A percentile compares a stretch with the other conserved stretches of the same genome.
phyloP scores from a whole-genome alignment of 2,329 filamentous ascomycete genomes.

The Saccharata proteae region DNA sequence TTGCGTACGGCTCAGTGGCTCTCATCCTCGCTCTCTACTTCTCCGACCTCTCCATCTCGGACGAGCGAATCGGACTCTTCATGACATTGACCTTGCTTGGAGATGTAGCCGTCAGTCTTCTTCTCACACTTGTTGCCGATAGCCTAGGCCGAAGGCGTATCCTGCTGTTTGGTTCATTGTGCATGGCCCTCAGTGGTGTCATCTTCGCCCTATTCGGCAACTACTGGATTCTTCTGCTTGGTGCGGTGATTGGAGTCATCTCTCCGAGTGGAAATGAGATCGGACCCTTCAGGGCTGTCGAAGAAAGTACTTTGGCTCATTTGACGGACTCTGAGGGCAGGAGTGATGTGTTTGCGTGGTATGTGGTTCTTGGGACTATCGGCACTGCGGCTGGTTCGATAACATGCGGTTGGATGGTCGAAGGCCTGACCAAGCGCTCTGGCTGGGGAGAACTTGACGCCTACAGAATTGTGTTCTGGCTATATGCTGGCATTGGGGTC shows the following conservation, averaged over 20 bases:
- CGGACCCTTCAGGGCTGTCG: constrained; percentile 28
- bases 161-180: constrained; percentile 20
- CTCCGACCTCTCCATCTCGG: constrained; percentile 21
- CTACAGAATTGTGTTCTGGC: constrained; percentile 30
- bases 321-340: constrained; percentile 19
- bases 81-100: constrained; percentile 29
- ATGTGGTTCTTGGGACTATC: constrained; percentile 25
- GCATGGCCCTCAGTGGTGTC: constrained; percentile 23
- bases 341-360: constrained; percentile 28
- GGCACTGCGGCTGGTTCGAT: constrained; percentile 22
- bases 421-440: constrained; percentile 16
- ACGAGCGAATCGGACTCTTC: constrained; percentile 26
- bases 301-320: constrained; percentile 26
- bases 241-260: constrained; percentile 26
- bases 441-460: constrained; percentile 27
- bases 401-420: constrained; percentile 25
- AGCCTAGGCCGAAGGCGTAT: constrained; percentile 20
- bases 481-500: constrained; percentile 29
- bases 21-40: constrained; percentile 27
- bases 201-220: constrained; percentile 22
- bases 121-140: constrained; percentile 27
- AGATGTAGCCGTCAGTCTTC: constrained; percentile 23
- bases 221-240: constrained; percentile 20
- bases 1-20: constrained; percentile 24
- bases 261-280: constrained; percentile 29